These are phyloP conservation scores for Schizonepeta tenuifolia DNA, from an alignment of 257 asterid genomes.

Conservation along the genomic window DNA sequence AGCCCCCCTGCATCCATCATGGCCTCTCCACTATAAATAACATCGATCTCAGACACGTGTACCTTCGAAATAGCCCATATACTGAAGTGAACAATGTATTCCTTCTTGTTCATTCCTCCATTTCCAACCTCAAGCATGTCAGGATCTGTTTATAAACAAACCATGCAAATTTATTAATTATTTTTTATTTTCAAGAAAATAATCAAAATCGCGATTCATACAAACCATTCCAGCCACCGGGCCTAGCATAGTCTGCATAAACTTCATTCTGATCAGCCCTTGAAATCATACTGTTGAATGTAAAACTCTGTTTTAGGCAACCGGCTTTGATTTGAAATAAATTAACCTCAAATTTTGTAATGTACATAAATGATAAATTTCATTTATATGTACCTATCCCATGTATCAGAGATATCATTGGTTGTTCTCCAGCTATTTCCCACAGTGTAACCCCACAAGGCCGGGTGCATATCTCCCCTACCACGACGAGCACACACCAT, in stretches of 20 bases:
- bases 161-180: background rate
- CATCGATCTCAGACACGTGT: too few relatives aligned
- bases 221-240: slow-evolving; percentile 95
- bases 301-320: background rate
- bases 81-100: slow-evolving; percentile 77
- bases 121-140: slow-evolving; percentile 96
- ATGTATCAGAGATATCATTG: slow-evolving; percentile 63
- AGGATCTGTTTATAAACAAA: slow-evolving; percentile 53
- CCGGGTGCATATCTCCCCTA: slow-evolving; percentile 96
- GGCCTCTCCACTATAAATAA: background rate
- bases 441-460: slow-evolving; percentile 66
- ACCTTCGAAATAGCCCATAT: slow-evolving; percentile 84
- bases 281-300: slow-evolving; percentile 65
- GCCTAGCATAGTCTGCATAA: slow-evolving; percentile 75
- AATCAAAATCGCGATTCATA: background rate
- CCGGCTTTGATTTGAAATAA: background rate
- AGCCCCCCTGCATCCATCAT: too few relatives aligned
- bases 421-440: slow-evolving; percentile 95
- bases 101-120: slow-evolving; percentile 79
- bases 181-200: background rate
- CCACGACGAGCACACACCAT: background rate
- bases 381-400: slow-evolving; percentile 60
- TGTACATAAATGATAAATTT: too few relatives aligned
- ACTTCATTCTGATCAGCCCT: slow-evolving; percentile 88
- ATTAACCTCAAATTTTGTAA: background rate